Evolutionary conservation across 2,329 filamentous ascomycete genomes (phyloP).

Genomic region (Paraconiothyrium sp.): DNA sequence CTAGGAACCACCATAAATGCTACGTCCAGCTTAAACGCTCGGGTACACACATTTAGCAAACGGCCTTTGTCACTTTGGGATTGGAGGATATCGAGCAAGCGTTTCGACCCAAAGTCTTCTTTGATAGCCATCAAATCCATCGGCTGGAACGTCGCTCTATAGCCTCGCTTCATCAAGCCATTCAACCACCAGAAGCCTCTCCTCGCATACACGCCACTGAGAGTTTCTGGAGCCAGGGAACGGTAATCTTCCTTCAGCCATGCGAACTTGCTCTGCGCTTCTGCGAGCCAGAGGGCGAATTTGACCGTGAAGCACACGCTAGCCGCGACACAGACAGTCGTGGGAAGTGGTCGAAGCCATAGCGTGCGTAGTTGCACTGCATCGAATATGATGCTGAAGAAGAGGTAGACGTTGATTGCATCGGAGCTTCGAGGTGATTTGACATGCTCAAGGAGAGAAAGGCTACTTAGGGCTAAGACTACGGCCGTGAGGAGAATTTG

Average conservation of each 20-base stretch:
- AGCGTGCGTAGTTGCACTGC: constrained; percentile 15
- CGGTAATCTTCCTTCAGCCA: constrained; percentile 10
- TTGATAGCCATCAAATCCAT: constrained; percentile 12
- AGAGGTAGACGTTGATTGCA: constrained; percentile 19
- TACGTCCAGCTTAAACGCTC: constrained; percentile 4
- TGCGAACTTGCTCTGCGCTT: constrained; percentile 14
- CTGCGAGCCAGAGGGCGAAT: constrained; percentile 7
- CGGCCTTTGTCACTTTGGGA: not conserved
- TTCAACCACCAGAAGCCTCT: constrained; percentile 20
- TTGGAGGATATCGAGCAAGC: not conserved
- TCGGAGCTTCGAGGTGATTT: constrained; percentile 17
- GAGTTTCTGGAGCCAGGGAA: constrained; percentile 14
- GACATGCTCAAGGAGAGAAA: constrained; percentile 18
- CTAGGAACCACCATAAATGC: constrained; percentile 10
- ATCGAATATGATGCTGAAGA: constrained; percentile 20
- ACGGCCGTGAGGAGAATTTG: constrained; percentile 10
- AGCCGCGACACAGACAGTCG: not conserved
- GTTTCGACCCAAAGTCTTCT: constrained; percentile 10
- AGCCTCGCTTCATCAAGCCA: constrained; percentile 10
- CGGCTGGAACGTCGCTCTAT: constrained; percentile 1
- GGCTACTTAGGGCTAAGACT: constrained; percentile 10
- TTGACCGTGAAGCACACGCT: constrained; percentile 13
- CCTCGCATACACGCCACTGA: constrained; percentile 15
- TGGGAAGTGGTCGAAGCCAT: constrained; percentile 11
- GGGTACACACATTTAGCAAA: not conserved